Conservation (phyloP, 495 filamentous ascomycete species). For the Apodospora peruviana region DNA sequence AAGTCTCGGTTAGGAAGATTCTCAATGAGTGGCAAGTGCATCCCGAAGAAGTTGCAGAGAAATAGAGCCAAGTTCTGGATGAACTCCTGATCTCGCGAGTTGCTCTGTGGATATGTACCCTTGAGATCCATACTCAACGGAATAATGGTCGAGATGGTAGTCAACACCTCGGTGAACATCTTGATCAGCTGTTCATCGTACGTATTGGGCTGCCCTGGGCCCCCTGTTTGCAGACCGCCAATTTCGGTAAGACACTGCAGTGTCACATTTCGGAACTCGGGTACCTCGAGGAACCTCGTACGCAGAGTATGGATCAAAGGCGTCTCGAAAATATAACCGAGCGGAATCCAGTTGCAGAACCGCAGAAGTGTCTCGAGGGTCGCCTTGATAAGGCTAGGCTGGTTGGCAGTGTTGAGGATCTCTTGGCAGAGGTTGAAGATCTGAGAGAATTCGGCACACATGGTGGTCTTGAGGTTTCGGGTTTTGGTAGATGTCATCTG, state of each 20-base stretch:
- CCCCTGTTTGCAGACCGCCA: slow-evolving; percentile 75
- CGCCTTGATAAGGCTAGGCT: slow-evolving; percentile 83
- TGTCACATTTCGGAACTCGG: slow-evolving; percentile 93
- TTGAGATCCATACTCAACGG: slow-evolving; percentile 85
- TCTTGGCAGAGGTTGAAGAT: slow-evolving; percentile 97
- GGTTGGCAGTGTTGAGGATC: slow-evolving; percentile 80
- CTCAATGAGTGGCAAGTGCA: slow-evolving; percentile 87
- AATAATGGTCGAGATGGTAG: slow-evolving; percentile 82
- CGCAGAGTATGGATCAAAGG: slow-evolving; percentile 90
- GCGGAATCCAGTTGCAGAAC: slow-evolving; percentile 97
- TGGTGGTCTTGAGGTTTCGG: slow-evolving; percentile 90
- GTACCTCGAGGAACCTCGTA: slow-evolving; percentile 79
- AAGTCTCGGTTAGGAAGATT: slow-evolving; percentile 92
- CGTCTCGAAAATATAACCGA: slow-evolving; percentile 98
- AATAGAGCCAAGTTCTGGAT: slow-evolving; percentile 95
- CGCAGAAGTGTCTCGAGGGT: slow-evolving; percentile 90
- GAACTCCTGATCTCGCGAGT: slow-evolving; percentile 92
- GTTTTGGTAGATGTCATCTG: slow-evolving; percentile 98
- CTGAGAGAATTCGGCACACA: slow-evolving; percentile 95
- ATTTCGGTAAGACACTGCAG: slow-evolving; percentile 97
- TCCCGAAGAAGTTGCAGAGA: slow-evolving; percentile 89
- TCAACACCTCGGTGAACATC: slow-evolving; percentile 96
- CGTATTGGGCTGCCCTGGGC: slow-evolving; percentile 55
- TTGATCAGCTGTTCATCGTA: slow-evolving; percentile 92
- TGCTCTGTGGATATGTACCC: slow-evolving; percentile 80